Base-by-base conservation (phyloP, 306 rosid species). In the Vigna nakashimae region DNA sequence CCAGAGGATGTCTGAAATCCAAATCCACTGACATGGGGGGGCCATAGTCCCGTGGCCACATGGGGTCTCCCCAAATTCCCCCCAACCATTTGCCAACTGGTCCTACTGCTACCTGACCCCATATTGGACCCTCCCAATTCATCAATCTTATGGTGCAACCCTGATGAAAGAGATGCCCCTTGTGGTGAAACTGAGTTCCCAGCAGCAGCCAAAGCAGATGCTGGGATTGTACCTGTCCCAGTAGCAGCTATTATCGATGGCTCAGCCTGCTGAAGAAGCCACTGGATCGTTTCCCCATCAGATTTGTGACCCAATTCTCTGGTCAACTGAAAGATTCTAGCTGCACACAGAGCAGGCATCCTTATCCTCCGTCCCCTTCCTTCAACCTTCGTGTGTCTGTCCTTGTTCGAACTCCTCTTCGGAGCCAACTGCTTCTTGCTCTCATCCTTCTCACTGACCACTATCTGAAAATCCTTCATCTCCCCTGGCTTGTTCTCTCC, bases 301-400 rank as follows among this genome's bases (percentile, higher is more conserved):
- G 98, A 95, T 87, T 95, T 95, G 88, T 95, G 97, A 56, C 98
- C 98, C 81, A 95, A 84, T 88, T 95, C 98, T 46, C 97, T 81
- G 38, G 98, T 95, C 79, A 95, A 82, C 79, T 95, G 98, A 65
- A 95, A 95, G 60, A 95, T 91, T 74, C 98, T 84, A 0, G 98
- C 98, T 7, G 98, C 98, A 75, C 98, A 92, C 0, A 95, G 64
- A 32, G 98, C 98, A 1, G 98, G 98, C 97, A 95, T 95, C 88
- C 98, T 82, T 83, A 95, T 92, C 79, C 98, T 90, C 60, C 98
- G 81, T 2, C 98, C 98, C 36, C 98, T 85, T 6, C 98, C 98
- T 79, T 95, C 98, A 1, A 95, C 98, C 46, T 95, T 95, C 4
- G 98, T 92, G 90, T 95, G 98, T 3, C 98, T 71, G 77, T 95